phyloP scores from a whole-genome alignment of 129 eudicot species.

The Sambucus nigra region DNA sequence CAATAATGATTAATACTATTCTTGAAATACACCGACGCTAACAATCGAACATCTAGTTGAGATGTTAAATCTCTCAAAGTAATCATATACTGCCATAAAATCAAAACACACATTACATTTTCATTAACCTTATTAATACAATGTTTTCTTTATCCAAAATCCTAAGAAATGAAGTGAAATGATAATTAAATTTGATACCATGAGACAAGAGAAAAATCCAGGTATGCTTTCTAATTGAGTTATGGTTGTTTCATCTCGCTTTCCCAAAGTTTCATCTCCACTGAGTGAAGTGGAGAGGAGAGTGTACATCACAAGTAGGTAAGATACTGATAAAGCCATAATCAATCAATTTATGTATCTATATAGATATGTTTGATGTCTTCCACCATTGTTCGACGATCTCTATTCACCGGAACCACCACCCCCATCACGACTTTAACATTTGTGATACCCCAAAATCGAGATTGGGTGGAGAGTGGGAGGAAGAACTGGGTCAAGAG shows the following conservation, averaged over 20 bases:
- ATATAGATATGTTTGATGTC: no score
- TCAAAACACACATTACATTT: background rate
- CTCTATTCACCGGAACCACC: no score
- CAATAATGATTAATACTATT: slow-evolving; percentile 71
- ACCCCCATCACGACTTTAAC: no score
- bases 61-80: slow-evolving; percentile 56
- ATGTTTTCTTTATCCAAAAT: slow-evolving; percentile 9
- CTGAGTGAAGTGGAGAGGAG: slow-evolving; percentile 70
- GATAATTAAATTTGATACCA: slow-evolving; percentile 32
- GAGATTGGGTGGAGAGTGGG: no score
- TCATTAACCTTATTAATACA: background rate
- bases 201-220: slow-evolving; percentile 83
- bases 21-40: slow-evolving; percentile 90
- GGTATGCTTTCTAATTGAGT: slow-evolving; percentile 77
- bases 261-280: slow-evolving; percentile 55
- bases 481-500: no score
- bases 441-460: no score
- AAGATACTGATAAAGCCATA: slow-evolving; percentile 79
- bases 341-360: background rate
- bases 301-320: slow-evolving; percentile 77
- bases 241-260: slow-evolving; percentile 74
- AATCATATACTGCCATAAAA: slow-evolving; percentile 73
- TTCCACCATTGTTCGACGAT: no score
- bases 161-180: slow-evolving; percentile 8
- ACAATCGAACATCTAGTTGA: slow-evolving; percentile 70